Conservation (phyloP, 192 early-diverging fungal species). For the Powellomyces hirtus region DNA sequence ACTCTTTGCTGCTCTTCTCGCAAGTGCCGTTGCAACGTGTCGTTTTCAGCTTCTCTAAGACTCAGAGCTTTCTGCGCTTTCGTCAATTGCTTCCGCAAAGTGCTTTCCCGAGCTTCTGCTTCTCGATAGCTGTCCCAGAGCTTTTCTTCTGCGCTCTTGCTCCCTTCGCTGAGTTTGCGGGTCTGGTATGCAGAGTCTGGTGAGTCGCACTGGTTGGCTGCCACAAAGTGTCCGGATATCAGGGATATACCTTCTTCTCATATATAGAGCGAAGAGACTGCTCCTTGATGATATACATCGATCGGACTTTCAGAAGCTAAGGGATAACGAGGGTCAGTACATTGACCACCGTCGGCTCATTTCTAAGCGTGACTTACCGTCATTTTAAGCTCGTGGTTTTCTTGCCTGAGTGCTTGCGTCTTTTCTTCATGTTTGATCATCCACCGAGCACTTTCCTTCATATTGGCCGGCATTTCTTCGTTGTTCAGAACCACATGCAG, state of each 20-base stretch:
- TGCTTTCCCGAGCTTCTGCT: slow-evolving; percentile 49
- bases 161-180: slow-evolving; percentile 46
- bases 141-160: slow-evolving; percentile 54
- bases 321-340: neutral
- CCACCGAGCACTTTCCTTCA: slow-evolving; percentile 31
- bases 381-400: slow-evolving; percentile 54
- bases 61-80: slow-evolving; percentile 41
- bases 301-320: slow-evolving; percentile 47
- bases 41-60: slow-evolving; percentile 36
- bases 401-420: slow-evolving; percentile 25
- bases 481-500: slow-evolving; percentile 38
- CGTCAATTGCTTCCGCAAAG: slow-evolving; percentile 45
- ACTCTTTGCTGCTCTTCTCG: slow-evolving; percentile 45
- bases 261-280: slow-evolving; percentile 43
- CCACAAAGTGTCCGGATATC: neutral
- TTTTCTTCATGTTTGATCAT: slow-evolving; percentile 49
- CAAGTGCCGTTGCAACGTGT: slow-evolving; percentile 44
- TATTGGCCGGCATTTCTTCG: slow-evolving; percentile 37
- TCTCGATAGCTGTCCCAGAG: slow-evolving; percentile 60
- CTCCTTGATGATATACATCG: slow-evolving; percentile 57
- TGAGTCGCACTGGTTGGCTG: neutral
- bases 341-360: neutral
- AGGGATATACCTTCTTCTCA: slow-evolving; percentile 42
- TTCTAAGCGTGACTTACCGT: slow-evolving; percentile 30
- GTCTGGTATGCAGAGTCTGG: slow-evolving; percentile 19